Base-by-base conservation (phyloP, 2,329 filamentous ascomycete genomes). In the Aureobasidium namibiae region DNA sequence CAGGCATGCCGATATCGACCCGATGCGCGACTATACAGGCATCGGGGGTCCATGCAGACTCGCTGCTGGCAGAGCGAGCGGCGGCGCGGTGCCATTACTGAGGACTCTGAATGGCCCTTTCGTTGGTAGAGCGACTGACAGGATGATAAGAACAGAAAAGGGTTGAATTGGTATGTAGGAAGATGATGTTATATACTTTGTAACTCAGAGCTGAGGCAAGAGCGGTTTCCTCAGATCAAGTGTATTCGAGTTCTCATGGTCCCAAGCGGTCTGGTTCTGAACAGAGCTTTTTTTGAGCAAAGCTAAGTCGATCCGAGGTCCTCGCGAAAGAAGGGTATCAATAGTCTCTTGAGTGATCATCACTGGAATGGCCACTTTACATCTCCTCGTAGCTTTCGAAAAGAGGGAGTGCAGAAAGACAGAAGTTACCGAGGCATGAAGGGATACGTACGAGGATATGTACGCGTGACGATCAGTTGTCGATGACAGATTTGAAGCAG, bases 151-250 rank as follows among this genome's bases (percentile, higher is more conserved):
- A 39, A 11, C 16, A 5, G n/a, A 29, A 11, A 11, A 26, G n/a
- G 23, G 50, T 54, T 34, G n/a, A n/a, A n/a, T n/a, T n/a, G n/a
- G n/a, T n/a, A n/a, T n/a, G n/a, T n/a, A n/a, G n/a, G n/a, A n/a
- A n/a, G n/a, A n/a, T n/a, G n/a, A n/a, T n/a, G n/a, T n/a, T n/a
- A n/a, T n/a, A n/a, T n/a, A n/a, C n/a, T n/a, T n/a, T n/a, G n/a
- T n/a, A n/a, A n/a, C n/a, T n/a, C n/a, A n/a, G n/a, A n/a, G n/a
- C n/a, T n/a, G n/a, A n/a, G n/a, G n/a, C n/a, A n/a, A n/a, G n/a
- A n/a, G n/a, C n/a, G n/a, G n/a, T n/a, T n/a, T n/a, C n/a, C 50
- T 54, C 50, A 54, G 50, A 54, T 54, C 50, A 54, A 54, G 50
- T 54, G 50, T 54, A 54, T 33, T 42, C 36, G 26, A 42, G 50